Conservation (phyloP, 1,139 yeast species). For the Candida sp. region DNA sequence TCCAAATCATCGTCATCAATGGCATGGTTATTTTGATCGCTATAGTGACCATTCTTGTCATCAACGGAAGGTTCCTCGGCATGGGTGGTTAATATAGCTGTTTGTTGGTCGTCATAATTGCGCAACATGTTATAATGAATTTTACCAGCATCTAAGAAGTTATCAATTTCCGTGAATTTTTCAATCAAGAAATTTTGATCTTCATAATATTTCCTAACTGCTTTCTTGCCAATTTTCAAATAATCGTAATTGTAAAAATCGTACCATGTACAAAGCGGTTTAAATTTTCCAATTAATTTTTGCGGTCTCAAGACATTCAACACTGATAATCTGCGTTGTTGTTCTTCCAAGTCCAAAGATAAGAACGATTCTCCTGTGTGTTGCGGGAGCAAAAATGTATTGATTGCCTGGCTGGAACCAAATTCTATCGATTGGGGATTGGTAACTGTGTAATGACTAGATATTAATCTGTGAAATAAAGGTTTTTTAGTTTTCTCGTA, state of each 20-base stretch:
- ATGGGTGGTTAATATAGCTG: slow-evolving; percentile 15
- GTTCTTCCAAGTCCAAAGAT: slow-evolving; percentile 19
- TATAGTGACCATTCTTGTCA: slow-evolving; percentile 5
- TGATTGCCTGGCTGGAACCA: neutral
- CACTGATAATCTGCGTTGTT: slow-evolving; percentile 19
- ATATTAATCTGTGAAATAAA: slow-evolving; percentile 24
- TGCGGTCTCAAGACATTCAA: slow-evolving; percentile 37
- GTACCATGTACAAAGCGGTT: slow-evolving; percentile 49
- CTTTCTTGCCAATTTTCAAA: slow-evolving; percentile 17
- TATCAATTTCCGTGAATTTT: slow-evolving; percentile 59
- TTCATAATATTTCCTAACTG: slow-evolving; percentile 33
- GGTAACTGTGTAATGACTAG: slow-evolving; percentile 28
- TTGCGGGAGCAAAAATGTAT: slow-evolving; percentile 1
- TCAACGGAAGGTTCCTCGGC: slow-evolving; percentile 21
- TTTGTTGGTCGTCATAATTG: slow-evolving; percentile 37
- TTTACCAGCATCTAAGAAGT: slow-evolving; percentile 64
- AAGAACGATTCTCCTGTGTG: slow-evolving; percentile 13
- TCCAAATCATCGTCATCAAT: slow-evolving; percentile 10
- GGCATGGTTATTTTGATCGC: neutral
- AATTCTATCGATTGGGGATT: slow-evolving; percentile 18
- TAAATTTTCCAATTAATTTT: slow-evolving; percentile 52
- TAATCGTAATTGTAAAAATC: slow-evolving; percentile 20
- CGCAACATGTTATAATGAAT: slow-evolving; percentile 62
- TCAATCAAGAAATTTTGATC: slow-evolving; percentile 60
- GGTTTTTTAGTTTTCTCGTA: slow-evolving; percentile 12